Evolutionary conservation across 805 yeast genomes (phyloP).

Genomic region (Monosporozyma aerobia): DNA sequence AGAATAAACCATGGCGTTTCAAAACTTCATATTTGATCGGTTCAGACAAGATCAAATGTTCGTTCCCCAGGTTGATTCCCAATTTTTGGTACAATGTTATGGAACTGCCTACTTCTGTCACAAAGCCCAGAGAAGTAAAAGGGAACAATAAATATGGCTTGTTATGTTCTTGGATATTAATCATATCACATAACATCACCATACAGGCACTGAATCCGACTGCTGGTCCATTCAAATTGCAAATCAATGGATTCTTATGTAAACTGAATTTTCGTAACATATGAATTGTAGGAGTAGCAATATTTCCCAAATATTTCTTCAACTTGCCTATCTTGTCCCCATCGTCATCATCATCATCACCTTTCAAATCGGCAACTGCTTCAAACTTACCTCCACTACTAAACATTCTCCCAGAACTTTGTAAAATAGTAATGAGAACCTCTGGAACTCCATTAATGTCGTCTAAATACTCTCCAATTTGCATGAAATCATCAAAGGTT

Average conservation of each 20-base stretch:
- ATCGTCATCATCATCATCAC: slow-evolving; percentile 1
- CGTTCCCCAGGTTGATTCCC: slow-evolving; percentile 66
- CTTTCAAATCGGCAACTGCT: slow-evolving; percentile 6
- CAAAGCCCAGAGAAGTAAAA: slow-evolving; percentile 72
- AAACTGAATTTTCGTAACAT: slow-evolving; percentile 56
- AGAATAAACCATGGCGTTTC: not conserved
- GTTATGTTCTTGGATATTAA: slow-evolving; percentile 50
- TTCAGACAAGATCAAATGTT: slow-evolving; percentile 55
- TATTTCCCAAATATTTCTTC: slow-evolving; percentile 38
- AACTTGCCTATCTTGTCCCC: slow-evolving; percentile 12
- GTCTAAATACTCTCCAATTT: slow-evolving; percentile 48
- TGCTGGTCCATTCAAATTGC: slow-evolving; percentile 80
- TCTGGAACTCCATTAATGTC: slow-evolving; percentile 52
- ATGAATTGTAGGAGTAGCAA: slow-evolving; percentile 57
- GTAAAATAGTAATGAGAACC: slow-evolving; percentile 57
- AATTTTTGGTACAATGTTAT: slow-evolving; percentile 58
- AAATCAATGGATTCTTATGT: slow-evolving; percentile 61
- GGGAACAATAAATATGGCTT: slow-evolving; percentile 58
- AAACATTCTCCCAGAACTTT: slow-evolving; percentile 65
- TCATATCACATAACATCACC: slow-evolving; percentile 62
- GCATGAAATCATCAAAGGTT: slow-evolving; percentile 51
- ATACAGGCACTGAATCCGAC: slow-evolving; percentile 69
- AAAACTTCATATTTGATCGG: not conserved
- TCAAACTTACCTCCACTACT: slow-evolving; percentile 68
- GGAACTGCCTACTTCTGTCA: slow-evolving; percentile 70